Base-by-base conservation (phyloP, 1,139 yeast species). In the Pichia sp. region DNA sequence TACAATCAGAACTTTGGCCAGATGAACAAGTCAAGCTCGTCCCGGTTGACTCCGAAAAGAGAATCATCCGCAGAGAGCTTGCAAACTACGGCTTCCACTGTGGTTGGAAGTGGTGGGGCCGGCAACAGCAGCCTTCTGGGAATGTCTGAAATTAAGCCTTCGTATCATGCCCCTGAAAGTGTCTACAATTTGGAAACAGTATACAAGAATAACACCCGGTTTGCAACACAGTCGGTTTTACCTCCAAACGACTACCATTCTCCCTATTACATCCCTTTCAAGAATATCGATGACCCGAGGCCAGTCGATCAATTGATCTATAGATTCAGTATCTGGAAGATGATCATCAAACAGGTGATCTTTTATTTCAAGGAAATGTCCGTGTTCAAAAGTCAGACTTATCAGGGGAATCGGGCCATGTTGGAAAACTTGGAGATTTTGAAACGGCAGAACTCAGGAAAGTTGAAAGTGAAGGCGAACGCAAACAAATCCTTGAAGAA, bases 261-360 rank as follows among this genome's bases (percentile, higher is more conserved):
- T 7, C 72, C 72, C 1, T 69, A 65, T 53, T 67, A 66, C 55
- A 55, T 64, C 13, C 71, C 72, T 4, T 60, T 69, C 34, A 59
- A 59, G 5, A 60, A 60, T 29, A 56, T 54, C 19, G 65, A 64
- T 36, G 68, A 67, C 43, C 71, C 72, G 16, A 64, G 64, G 43
- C 85, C 85, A 2, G 74, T 79, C 23, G 82, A 79, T 61, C 75
- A 75, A 53, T 70, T 81, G 63, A 70, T 80, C 53, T 78, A 75
- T 54, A 75, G 87, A 64, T 86, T 87, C 68, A 82, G 83, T 57
- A 77, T 80, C 55, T 87, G 92, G 90, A 82, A 85, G 64, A 81
- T 80, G 67, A 78, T 86, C 57, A 75, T 87, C 59, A 83, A 82
- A 62, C 82, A 87, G 16, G 67, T 86, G 57, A 74, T 82, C 38